Evolutionary conservation across 495 filamentous ascomycete species (phyloP).

Genomic region (Pyrenopolyporus hunteri): DNA sequence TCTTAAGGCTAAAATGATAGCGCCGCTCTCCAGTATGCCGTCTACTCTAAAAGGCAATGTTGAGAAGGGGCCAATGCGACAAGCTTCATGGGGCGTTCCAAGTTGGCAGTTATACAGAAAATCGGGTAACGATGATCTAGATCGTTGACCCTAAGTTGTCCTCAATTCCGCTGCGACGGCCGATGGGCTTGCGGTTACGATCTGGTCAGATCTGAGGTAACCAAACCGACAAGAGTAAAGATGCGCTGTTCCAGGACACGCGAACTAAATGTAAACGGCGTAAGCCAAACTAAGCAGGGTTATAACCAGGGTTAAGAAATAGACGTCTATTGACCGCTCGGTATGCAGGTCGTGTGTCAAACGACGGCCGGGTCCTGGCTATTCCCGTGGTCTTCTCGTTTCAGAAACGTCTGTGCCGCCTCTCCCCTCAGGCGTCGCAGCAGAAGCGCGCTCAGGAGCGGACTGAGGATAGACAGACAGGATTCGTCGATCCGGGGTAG

Average conservation of each 20-base stretch:
- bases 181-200: too few species aligned
- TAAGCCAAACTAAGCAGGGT: too few species aligned
- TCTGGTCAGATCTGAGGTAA: too few species aligned
- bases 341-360: slow-evolving; percentile 25
- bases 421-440: not conserved
- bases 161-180: too few species aligned
- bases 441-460: too few species aligned
- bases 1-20: not conserved
- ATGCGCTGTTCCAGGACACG: not conserved
- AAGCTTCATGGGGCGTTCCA: not conserved
- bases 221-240: not conserved
- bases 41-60: not conserved
- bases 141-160: slow-evolving; percentile 10
- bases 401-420: slow-evolving; percentile 28
- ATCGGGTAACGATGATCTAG: not conserved
- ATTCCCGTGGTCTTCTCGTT: slow-evolving; percentile 28
- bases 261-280: too few species aligned
- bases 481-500: slow-evolving; percentile 30
- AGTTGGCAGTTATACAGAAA: not conserved
- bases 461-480: not conserved
- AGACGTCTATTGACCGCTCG: slow-evolving; percentile 3
- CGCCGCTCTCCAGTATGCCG: not conserved
- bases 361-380: slow-evolving; percentile 7
- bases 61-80: not conserved
- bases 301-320: too few species aligned